Percentiles rank a stretch among this genome's conserved stretches.
Evolutionary conservation across 129 eudicot genomes (phyloP).

Genomic region (Glebionis coronaria): DNA sequence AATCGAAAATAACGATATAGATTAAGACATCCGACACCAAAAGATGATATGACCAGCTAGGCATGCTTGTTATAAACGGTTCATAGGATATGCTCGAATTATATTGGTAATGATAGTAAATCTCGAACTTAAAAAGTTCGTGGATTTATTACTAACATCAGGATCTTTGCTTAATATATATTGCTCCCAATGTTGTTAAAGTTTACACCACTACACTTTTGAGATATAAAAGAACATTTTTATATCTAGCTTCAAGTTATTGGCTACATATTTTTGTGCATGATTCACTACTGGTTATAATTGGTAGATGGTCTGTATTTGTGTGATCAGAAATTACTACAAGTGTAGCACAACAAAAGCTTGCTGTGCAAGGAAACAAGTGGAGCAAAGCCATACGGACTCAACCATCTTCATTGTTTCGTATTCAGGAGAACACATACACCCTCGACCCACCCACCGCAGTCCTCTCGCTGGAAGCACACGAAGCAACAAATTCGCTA

Average conservation of each 20-base stretch:
- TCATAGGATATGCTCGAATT: no score
- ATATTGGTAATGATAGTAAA: no score
- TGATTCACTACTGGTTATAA: neutral
- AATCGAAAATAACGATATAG: no score
- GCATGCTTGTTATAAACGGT: no score
- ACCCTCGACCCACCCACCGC: constrained; percentile 69
- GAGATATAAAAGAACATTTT: no score
- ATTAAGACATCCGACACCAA: no score
- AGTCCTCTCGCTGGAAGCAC: constrained; percentile 84
- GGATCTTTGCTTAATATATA: no score
- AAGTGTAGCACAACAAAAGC: constrained; percentile 85
- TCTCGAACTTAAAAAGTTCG: no score
- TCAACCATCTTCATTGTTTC: constrained; percentile 48
- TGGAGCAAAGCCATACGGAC: constrained; percentile 62
- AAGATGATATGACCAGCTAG: no score
- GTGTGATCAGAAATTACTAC: constrained; percentile 59
- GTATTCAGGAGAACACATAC: constrained; percentile 69
- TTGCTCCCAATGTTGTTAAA: no score
- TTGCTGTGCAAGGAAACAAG: constrained; percentile 81
- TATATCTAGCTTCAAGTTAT: neutral
- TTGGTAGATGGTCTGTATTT: constrained; percentile 6
- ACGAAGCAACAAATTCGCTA: constrained; percentile 39
- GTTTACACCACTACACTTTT: no score
- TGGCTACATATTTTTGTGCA: neutral
- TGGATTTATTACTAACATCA: no score